Evolutionary conservation across 371 early-diverging fungal species (phyloP), one percentile per base, ranked within the genome.

Genomic region (Thermomucor indicae-seudaticae): DNA sequence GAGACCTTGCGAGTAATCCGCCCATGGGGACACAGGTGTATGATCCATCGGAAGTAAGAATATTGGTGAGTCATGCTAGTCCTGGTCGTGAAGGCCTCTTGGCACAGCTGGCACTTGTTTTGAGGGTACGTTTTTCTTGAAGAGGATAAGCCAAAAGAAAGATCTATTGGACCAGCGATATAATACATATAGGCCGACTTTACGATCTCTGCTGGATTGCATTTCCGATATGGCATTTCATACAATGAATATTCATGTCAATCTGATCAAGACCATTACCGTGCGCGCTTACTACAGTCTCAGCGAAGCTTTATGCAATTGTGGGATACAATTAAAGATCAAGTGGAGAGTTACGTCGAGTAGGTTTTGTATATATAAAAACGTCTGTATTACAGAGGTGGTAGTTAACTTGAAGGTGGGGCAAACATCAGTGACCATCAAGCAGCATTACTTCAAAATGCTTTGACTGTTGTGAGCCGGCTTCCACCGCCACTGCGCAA

Each of bases 201-300:
- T 49, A 82, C 85, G 11, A 72, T 84, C 12, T 84, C 85, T 20
- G 83, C 80, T 17, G 83, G 85, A 34, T 60, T 84, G 47, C 85
- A 84, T 56, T 82, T 82, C 66, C 80, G 85, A 27, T 84, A 84
- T 41, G 79, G 78, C n/a, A 80, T 82, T 57, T 78, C 80, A 17
- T 84, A 82, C 54, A 84, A 82, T 38, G 85, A 82, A 47, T 82
- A 80, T 67, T 67, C 83, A 17, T 80, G 81, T 38, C 83, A 81
- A 42, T 71, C 71, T 16, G 80, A 81, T 25, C 79, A 79, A 51
- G 83, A 81, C 34, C 70, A 74, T 45, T 84, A 79, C 60, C 64
- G 80, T n/a, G 64, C 75, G 25, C 71, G 80, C 46, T 42, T 84
- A 22, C 53, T 71, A 39, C 70, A 74, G 43, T 72, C 83, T n/a